Evolutionary conservation across 371 early-diverging fungal species (phyloP), one percentile per base, ranked within the genome.

Genomic region (Syncephalastrum contaminatum): DNA sequence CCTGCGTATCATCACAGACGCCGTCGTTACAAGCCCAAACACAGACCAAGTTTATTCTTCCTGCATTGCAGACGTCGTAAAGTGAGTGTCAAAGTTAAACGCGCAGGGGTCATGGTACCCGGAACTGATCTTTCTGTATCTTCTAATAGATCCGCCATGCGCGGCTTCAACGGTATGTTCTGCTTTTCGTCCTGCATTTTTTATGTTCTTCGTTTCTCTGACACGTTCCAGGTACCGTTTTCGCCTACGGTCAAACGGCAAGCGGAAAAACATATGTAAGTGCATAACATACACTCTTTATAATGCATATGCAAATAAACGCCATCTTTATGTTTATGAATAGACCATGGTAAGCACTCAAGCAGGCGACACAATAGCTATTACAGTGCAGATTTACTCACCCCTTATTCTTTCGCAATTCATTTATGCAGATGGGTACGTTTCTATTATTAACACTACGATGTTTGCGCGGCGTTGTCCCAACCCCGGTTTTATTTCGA

Each of bases 201-300:
- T 27, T 27, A 30, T 27, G 4, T 27, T 10, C n/a, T 59, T 40
- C 54, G 27, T 42, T 10, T 30, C 36, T 40, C 22, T 19, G 18
- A 8, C n/a, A 20, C 47, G 13, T 48, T 40, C 36, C 53, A 87
- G 87, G 84, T 7, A 88, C 88, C 18, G 82, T 89, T 14, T 89
- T 89, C 64, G 88, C 88, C 1, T 90, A 88, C 77, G 90, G 90
- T 2, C 92, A 92, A 58, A 94, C 94, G 12, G 89, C 89, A 0
- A 83, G 84, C 64, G 92, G 94, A 21, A 94, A 93, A 63, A 92
- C 93, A 15, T 79, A 73, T 64, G 73, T 74, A 66, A 67, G 69
- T 61, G 2, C 10, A 18, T 41, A n/a, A n/a, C n/a, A 25, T 12
- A 20, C 36, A 20, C 20, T 30, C 10, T 30, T 8, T 12, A 30